phyloP scores from a whole-genome alignment of 179 eudicot species.

The Spinacia oleracea region DNA sequence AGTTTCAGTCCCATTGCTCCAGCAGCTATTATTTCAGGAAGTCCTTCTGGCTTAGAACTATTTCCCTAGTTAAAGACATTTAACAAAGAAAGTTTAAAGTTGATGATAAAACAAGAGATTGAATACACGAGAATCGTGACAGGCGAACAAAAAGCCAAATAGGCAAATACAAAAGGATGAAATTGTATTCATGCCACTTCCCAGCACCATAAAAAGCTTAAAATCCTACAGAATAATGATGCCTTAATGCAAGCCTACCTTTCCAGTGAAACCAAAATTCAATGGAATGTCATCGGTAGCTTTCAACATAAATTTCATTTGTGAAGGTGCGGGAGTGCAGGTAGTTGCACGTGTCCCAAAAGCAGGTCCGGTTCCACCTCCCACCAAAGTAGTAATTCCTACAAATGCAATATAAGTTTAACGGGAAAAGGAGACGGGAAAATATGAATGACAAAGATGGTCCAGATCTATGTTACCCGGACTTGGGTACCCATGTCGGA shows the following conservation, averaged over 20 bases:
- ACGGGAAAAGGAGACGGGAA: slow-evolving; percentile 4
- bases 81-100: background rate
- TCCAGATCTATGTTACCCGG: too few relatives aligned
- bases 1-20: slow-evolving; percentile 99
- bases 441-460: slow-evolving; percentile 2
- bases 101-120: background rate
- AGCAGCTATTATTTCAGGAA: slow-evolving; percentile 82
- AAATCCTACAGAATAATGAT: background rate
- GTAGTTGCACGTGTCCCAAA: slow-evolving; percentile 96
- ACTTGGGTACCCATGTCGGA: too few relatives aligned
- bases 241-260: slow-evolving; percentile 44
- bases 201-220: background rate
- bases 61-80: slow-evolving; percentile 57
- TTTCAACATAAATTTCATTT: slow-evolving; percentile 85
- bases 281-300: slow-evolving; percentile 87
- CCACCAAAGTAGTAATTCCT: slow-evolving; percentile 94
- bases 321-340: slow-evolving; percentile 80
- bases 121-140: background rate
- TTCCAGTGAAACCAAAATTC: slow-evolving; percentile 96
- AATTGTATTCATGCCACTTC: slow-evolving; percentile 1
- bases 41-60: slow-evolving; percentile 76
- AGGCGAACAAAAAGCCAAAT: background rate
- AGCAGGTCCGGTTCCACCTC: slow-evolving; percentile 99
- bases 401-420: slow-evolving; percentile 22
- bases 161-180: background rate